phyloP scores from a whole-genome alignment of 208 protist genomes.

The Acanthamoeba castellanii region DNA sequence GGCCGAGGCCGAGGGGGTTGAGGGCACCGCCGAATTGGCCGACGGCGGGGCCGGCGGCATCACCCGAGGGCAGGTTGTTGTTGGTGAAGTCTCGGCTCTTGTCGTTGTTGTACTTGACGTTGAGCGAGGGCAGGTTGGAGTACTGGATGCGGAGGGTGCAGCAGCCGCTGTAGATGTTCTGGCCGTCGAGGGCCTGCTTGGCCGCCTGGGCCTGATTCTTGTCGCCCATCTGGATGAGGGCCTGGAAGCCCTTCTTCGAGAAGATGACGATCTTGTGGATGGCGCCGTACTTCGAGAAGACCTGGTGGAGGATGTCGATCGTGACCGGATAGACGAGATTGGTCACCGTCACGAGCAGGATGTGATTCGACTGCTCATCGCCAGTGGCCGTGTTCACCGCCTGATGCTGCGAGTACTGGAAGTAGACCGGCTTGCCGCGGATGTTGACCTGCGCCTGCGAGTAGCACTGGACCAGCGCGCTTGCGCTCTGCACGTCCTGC shows the following conservation, averaged over 20 bases:
- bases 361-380: slow-evolving; percentile 79
- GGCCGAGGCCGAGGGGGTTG: neutral
- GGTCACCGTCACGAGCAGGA: slow-evolving; percentile 84
- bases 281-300: slow-evolving; percentile 79
- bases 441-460: slow-evolving; percentile 78
- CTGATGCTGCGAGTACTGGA: slow-evolving; percentile 85
- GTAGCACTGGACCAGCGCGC: slow-evolving; percentile 83
- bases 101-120: slow-evolving; percentile 72
- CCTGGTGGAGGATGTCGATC: slow-evolving; percentile 82
- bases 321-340: slow-evolving; percentile 88
- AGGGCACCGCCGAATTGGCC: slow-evolving; percentile 44
- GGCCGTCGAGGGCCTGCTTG: slow-evolving; percentile 47
- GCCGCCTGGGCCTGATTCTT: slow-evolving; percentile 24
- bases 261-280: slow-evolving; percentile 71
- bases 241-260: slow-evolving; percentile 71
- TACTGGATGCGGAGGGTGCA: slow-evolving; percentile 71
- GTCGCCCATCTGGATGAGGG: slow-evolving; percentile 71
- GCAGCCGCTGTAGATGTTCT: slow-evolving; percentile 76
- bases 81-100: slow-evolving; percentile 73
- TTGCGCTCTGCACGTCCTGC: slow-evolving; percentile 77
- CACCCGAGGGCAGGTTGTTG: slow-evolving; percentile 62
- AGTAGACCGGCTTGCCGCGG: slow-evolving; percentile 80
- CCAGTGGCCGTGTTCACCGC: slow-evolving; percentile 75
- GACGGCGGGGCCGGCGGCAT: slow-evolving; percentile 56
- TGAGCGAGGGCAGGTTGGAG: slow-evolving; percentile 60